Percentiles rank a stretch among this genome's conserved stretches.
These are phyloP conservation scores for Entomortierella beljakovae DNA, from an alignment of 192 early-diverging fungal genomes.

Conservation along the genomic window DNA sequence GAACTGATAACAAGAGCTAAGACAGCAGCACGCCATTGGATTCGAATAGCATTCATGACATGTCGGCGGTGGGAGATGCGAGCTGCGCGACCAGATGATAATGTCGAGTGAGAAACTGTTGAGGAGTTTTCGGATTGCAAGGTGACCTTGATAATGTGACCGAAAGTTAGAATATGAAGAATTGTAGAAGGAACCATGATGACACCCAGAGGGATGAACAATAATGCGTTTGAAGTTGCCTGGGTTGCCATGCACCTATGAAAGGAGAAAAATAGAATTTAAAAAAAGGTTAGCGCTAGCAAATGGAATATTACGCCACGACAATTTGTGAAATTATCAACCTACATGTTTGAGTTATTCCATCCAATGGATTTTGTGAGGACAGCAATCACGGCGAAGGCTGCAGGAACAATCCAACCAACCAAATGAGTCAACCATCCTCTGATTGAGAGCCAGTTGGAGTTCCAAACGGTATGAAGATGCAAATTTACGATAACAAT, in stretches of 20 bases:
- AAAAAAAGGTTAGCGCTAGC: constrained; percentile 3
- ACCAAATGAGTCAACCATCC: constrained; percentile 54
- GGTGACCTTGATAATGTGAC: constrained; percentile 59
- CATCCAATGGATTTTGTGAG: constrained; percentile 56
- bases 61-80: constrained; percentile 56
- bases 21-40: constrained; percentile 65
- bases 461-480: constrained; percentile 66
- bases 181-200: constrained; percentile 56
- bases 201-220: constrained; percentile 62
- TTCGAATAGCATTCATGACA: constrained; percentile 63
- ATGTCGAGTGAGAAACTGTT: constrained; percentile 44
- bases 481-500: constrained; percentile 60
- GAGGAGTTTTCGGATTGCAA: constrained; percentile 45
- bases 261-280: constrained; percentile 1
- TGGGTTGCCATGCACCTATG: constrained; percentile 43
- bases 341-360: constrained; percentile 60
- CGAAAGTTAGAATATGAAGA: constrained; percentile 62
- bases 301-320: neutral
- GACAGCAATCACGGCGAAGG: constrained; percentile 55
- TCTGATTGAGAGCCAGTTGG: constrained; percentile 55
- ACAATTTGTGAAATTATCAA: neutral
- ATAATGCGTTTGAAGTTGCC: constrained; percentile 27
- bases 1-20: constrained; percentile 52
- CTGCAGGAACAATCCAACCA: constrained; percentile 59
- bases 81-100: constrained; percentile 40